These are phyloP conservation scores for Suhomyces ambrosiae DNA, from an alignment of 1,139 yeast genomes.

Conservation along the genomic window DNA sequence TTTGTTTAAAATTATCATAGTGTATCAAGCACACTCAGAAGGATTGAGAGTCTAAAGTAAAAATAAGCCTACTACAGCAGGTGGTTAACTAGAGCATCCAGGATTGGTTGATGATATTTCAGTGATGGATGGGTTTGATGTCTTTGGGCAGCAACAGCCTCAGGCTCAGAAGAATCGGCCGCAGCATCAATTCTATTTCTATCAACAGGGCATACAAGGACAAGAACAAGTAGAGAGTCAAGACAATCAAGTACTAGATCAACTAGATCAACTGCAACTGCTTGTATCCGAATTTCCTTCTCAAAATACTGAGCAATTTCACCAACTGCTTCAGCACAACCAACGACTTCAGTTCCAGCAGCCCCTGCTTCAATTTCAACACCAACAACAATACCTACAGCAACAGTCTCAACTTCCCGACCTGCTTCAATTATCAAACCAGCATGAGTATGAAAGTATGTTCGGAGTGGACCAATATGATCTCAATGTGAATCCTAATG, in stretches of 20 bases:
- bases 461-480: conserved; percentile 13
- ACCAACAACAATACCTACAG: conserved; percentile 1
- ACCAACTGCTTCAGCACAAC: neutral
- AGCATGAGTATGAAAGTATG: conserved; percentile 11
- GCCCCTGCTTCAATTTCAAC: conserved; percentile 3
- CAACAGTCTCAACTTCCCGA: conserved; percentile 7
- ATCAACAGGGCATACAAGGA: conserved; percentile 1
- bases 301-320: conserved; percentile 1
- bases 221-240: conserved; percentile 1
- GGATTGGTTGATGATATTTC: conserved; percentile 3
- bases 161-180: conserved; percentile 3
- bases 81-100: neutral
- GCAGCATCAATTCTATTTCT: conserved; percentile 1
- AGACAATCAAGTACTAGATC: neutral
- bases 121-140: conserved; percentile 13
- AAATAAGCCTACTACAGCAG: neutral
- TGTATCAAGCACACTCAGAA: conserved; percentile 1
- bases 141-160: conserved; percentile 11
- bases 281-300: neutral
- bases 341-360: conserved; percentile 3
- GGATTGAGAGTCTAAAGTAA: neutral
- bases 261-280: conserved; percentile 1
- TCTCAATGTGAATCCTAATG: conserved; percentile 7
- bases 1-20: conserved; percentile 1
- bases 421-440: conserved; percentile 8